Base-by-base conservation (phyloP, 108 stramenopile genomes). In the Nitzschia putrida region DNA sequence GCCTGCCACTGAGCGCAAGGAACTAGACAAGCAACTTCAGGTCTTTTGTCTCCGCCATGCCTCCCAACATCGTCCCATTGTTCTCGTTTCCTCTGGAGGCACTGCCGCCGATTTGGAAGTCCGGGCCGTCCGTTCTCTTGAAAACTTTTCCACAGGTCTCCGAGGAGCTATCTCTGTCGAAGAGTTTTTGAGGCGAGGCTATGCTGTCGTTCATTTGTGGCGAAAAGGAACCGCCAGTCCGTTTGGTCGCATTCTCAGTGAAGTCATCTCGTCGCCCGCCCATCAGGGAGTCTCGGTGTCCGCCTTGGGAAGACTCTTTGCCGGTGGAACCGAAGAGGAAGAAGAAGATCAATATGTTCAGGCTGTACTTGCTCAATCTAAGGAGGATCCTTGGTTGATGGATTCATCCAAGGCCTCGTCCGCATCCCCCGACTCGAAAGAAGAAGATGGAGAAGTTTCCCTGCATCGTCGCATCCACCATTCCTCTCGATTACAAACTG, bases 141-240 rank as follows among this genome's bases (percentile, higher is more conserved):
- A 98, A 53, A 98, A 98, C 73, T 98, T 98, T 80, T 90, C 88
- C 64, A 96, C 96, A 0, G 98, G 98, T 8, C 60, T 74, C 1
- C 78, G 97, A n/a, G 97, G 97, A 8, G 96, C 96, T 0, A 60
- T 81, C 8, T 80, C 93, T 1, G 95, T 95, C 7, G 97, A 98
- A 80, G 80, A 93, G 65, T 95, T 98, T 59, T 58, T 94, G 24
- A 60, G 77, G 52, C 57, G 87, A 57, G 97, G 96, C 9, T 97
- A 97, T 82, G 95, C 91, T 14, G 95, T 97, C 58, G 73, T 98
- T 47, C 95, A 95, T 79, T 70, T 97, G 57, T 81, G 85, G 79
- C 74, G 97, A 29, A 49, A 47, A 51, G 90, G 93, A 10, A 88
- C 85, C 57, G 82, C 88, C 5, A 40, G 79, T 61, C 97, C 96